A percentile compares a stretch with the other conserved stretches of the same genome.
Conservation (phyloP, 176 grass and related monocot genomes). For the Lolium perenne region DNA sequence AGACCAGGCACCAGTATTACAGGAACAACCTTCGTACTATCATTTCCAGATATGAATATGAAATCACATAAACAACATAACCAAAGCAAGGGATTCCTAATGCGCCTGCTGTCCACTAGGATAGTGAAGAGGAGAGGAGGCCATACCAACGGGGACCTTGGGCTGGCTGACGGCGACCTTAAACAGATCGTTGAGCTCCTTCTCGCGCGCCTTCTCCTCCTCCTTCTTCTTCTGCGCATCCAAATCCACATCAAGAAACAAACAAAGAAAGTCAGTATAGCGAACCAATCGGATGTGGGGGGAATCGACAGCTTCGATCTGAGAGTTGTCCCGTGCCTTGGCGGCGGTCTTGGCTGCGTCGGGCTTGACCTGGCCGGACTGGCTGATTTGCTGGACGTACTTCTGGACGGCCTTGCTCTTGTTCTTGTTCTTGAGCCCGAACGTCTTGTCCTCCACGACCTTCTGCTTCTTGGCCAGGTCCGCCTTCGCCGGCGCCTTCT, state of each 20-base stretch:
- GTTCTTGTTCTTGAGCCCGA: constrained; percentile 99
- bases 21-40: constrained; percentile 27
- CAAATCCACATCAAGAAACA: constrained; percentile 25
- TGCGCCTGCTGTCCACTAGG: constrained; percentile 16
- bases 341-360: constrained; percentile 73
- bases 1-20: constrained; percentile 4
- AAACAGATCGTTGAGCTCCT: constrained; percentile 99
- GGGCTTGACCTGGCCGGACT: constrained; percentile 78
- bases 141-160: constrained; percentile 92
- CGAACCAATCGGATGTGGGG: constrained; percentile 6
- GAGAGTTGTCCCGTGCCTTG: constrained; percentile 51
- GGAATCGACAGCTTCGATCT: constrained; percentile 41
- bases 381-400: constrained; percentile 86
- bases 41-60: not conserved
- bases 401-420: constrained; percentile 99
- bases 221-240: constrained; percentile 97
- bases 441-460: constrained; percentile 98
- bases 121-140: constrained; percentile 9
- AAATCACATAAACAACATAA: constrained; percentile 4
- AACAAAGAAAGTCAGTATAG: constrained; percentile 14
- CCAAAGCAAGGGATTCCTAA: not conserved
- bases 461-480: constrained; percentile 98
- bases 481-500: constrained; percentile 72
- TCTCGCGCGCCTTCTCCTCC: constrained; percentile 88
- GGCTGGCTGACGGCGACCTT: constrained; percentile 99